A percentile compares a stretch with the other conserved stretches of the same genome.
phyloP scores from a whole-genome alignment of 257 asterid genomes.

The Lantana camara region DNA sequence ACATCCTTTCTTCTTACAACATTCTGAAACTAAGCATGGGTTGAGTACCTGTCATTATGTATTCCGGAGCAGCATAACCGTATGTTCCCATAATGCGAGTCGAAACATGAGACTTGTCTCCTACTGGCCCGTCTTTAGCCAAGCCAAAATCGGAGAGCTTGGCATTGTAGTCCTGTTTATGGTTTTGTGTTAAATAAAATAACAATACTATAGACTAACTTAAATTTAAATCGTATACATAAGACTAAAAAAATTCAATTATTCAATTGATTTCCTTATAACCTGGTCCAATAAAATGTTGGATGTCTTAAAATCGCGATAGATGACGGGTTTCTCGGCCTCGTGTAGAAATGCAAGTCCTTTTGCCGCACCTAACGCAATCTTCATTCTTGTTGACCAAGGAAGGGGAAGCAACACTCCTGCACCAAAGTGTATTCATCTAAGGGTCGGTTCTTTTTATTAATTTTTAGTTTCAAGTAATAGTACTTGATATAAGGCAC shows the following conservation, averaged over 20 bases:
- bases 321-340: conserved; percentile 89
- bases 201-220: not conserved
- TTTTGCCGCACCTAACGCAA: conserved; percentile 85
- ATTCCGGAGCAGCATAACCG: conserved; percentile 54
- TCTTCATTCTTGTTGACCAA: conserved; percentile 88
- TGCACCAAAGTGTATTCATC: conserved; percentile 27
- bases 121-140: conserved; percentile 86
- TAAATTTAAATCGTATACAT: no score
- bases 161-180: conserved; percentile 69
- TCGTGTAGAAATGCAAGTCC: conserved; percentile 93
- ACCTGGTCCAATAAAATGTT: conserved; percentile 81
- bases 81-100: conserved; percentile 89
- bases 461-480: no score
- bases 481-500: no score
- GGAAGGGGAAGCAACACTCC: conserved; percentile 90
- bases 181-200: not conserved
- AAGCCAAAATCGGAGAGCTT: conserved; percentile 82
- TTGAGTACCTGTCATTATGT: conserved; percentile 59
- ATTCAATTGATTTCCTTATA: no score
- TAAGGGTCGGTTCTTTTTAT: no score
- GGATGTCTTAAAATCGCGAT: conserved; percentile 90
- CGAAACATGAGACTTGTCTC: conserved; percentile 87
- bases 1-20: no score
- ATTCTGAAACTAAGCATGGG: not conserved
- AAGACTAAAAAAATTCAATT: no score